These are phyloP conservation scores for Beta corolliflora DNA, from an alignment of 179 eudicot species.

Conservation along the genomic window DNA sequence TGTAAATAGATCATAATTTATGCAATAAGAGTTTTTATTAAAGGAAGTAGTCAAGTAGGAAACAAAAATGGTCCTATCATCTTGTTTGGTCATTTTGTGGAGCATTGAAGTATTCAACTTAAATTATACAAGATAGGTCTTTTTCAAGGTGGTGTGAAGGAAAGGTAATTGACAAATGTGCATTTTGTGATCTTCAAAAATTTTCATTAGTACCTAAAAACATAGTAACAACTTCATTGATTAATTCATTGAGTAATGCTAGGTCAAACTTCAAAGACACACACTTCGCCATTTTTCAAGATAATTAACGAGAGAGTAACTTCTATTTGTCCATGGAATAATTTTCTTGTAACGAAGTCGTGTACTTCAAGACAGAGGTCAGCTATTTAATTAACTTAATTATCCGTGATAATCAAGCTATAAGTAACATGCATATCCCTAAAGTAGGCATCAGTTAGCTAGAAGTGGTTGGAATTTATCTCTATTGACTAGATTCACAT, in stretches of 20 bases:
- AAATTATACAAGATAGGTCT: slow-evolving; percentile 2
- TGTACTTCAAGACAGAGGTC: slow-evolving; percentile 16
- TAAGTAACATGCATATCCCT: slow-evolving; percentile 25
- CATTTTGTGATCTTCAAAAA: slow-evolving; percentile 10
- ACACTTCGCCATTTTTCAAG: background rate
- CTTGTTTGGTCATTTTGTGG: background rate
- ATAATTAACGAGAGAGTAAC: background rate
- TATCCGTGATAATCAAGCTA: slow-evolving; percentile 28
- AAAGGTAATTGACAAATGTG: slow-evolving; percentile 14
- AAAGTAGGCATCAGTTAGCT: background rate
- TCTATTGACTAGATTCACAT: background rate
- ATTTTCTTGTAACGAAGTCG: slow-evolving; percentile 15
- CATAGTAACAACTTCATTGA: background rate
- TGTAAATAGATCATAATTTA: too few species aligned
- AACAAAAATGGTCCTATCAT: too few species aligned
- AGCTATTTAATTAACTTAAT: slow-evolving; percentile 10
- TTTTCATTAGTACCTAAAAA: background rate
- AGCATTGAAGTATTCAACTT: background rate
- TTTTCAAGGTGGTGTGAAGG: background rate
- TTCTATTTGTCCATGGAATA: slow-evolving; percentile 4
- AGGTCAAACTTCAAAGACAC: background rate
- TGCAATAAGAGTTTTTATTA: too few species aligned
- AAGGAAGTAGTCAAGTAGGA: too few species aligned
- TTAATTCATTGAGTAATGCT: background rate
- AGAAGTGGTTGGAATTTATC: slow-evolving; percentile 12